Percentiles rank a stretch among this genome's conserved stretches.
Conservation (phyloP, 1,284 basidiomycete genomes). For the Vanrija sp. region DNA sequence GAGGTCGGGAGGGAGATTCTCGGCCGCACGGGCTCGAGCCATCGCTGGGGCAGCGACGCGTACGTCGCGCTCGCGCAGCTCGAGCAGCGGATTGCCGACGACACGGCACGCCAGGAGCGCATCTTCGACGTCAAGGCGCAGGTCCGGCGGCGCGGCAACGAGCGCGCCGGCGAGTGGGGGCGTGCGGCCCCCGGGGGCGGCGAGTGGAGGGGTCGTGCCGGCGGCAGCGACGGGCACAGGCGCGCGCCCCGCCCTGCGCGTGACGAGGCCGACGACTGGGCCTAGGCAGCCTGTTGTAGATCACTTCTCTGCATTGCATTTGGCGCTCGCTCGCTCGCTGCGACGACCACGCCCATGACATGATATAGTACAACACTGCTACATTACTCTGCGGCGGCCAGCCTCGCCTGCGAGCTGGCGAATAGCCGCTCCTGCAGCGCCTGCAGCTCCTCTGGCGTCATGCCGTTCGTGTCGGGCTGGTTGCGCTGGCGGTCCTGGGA, state of each 20-base stretch:
- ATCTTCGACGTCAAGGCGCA: conserved; percentile 3
- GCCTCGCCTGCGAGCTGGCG: conserved; percentile 67
- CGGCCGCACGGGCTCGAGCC: no score
- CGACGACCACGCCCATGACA: not conserved
- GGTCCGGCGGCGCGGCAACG: not conserved
- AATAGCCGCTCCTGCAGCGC: not conserved
- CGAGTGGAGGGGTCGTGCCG: not conserved
- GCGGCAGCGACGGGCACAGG: not conserved
- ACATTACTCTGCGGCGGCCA: conserved; percentile 44
- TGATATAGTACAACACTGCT: conserved; percentile 13
- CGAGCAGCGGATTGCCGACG: conserved; percentile 2
- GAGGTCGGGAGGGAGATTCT: conserved; percentile 49
- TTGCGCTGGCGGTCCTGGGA: conserved; percentile 60
- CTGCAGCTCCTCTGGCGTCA: conserved; percentile 57
- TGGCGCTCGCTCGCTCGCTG: not conserved
- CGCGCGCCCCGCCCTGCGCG: not conserved
- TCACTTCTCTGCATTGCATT: not conserved
- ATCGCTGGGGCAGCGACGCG: conserved; percentile 12
- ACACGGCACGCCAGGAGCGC: conserved; percentile 6
- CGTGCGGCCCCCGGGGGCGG: no score
- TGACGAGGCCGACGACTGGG: not conserved
- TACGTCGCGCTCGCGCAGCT: conserved; percentile 5
- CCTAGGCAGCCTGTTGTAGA: not conserved
- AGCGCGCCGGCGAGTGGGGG: no score
- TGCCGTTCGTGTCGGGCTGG: conserved; percentile 81